phyloP scores from a whole-genome alignment of 1,284 basidiomycete species.

The Rhodotorula sp. region DNA sequence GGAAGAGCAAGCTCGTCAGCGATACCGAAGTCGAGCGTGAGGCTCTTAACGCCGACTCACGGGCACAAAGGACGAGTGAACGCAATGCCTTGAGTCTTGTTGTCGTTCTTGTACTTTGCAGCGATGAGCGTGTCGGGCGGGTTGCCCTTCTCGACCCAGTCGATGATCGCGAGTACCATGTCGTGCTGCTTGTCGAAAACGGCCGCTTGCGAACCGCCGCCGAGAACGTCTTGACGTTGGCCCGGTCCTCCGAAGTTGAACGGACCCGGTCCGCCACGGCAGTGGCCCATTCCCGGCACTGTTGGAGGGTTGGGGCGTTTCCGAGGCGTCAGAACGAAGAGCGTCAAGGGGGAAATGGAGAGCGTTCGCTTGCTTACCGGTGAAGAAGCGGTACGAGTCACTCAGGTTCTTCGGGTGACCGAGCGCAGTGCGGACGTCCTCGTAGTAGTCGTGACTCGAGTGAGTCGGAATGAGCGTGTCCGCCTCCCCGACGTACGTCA shows the following conservation, averaged over 20 bases:
- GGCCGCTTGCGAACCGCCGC: neutral
- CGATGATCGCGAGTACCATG: slow-evolving; percentile 32
- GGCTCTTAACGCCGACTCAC: neutral
- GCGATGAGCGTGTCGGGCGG: slow-evolving; percentile 30
- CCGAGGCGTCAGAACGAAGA: neutral
- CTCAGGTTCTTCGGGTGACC: slow-evolving; percentile 21
- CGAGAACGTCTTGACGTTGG: slow-evolving; percentile 4
- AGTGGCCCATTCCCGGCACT: slow-evolving; percentile 33
- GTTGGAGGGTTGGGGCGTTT: neutral
- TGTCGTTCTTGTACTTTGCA: slow-evolving; percentile 17
- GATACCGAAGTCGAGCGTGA: neutral
- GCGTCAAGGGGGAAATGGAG: neutral
- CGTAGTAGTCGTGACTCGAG: slow-evolving; percentile 13
- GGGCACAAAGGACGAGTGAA: slow-evolving; percentile 25
- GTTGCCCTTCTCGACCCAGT: slow-evolving; percentile 39
- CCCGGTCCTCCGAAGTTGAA: slow-evolving; percentile 18
- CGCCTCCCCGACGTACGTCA: slow-evolving; percentile 31
- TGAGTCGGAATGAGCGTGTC: slow-evolving; percentile 40
- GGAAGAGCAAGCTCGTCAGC: neutral
- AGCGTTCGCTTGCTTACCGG: neutral
- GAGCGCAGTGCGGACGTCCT: slow-evolving; percentile 34
- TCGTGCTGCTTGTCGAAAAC: slow-evolving; percentile 34
- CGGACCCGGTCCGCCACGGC: slow-evolving; percentile 14
- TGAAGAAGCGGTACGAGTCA: slow-evolving; percentile 38
- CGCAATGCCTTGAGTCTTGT: slow-evolving; percentile 13